These are phyloP conservation scores for Kazachstania sp. DNA, from an alignment of 1,139 yeast species.

Conservation along the genomic window DNA sequence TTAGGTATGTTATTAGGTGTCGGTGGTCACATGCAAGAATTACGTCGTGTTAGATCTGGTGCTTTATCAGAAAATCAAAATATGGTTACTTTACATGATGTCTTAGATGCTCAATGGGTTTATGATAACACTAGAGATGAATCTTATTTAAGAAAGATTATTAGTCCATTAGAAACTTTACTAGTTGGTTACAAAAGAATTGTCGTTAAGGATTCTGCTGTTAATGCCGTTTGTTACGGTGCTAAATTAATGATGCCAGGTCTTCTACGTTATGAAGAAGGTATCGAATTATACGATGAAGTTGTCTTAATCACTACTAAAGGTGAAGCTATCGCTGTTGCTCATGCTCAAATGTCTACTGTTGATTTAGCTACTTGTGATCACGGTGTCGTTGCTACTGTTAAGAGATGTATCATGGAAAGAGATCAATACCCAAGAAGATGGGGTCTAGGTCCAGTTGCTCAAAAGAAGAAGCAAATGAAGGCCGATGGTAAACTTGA, in stretches of 20 bases:
- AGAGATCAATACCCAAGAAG: conserved; percentile 98
- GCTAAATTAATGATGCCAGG: conserved; percentile 99
- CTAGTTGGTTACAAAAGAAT: conserved; percentile 92
- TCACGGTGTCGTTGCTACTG: conserved; percentile 97
- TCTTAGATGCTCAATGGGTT: conserved; percentile 95
- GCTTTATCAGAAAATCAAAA: conserved; percentile 86
- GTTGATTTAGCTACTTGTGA: conserved; percentile 95
- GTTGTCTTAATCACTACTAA: conserved; percentile 96
- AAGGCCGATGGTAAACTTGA: conserved; percentile 97
- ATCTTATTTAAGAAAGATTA: conserved; percentile 84
- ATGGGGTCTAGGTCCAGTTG: conserved; percentile 99
- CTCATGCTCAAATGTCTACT: conserved; percentile 97
- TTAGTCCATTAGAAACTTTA: conserved; percentile 90
- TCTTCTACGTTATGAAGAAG: conserved; percentile 92
- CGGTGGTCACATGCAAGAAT: conserved; percentile 99
- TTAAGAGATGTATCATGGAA: conserved; percentile 99
- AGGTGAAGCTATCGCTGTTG: conserved; percentile 99
- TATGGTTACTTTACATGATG: conserved; percentile 93
- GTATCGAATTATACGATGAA: conserved; percentile 94
- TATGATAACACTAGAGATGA: conserved; percentile 97
- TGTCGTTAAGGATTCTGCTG: conserved; percentile 97
- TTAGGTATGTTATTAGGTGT: conserved; percentile 96
- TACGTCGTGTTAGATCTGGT: conserved; percentile 98
- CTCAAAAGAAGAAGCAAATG: conserved; percentile 96
- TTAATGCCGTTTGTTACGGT: conserved; percentile 97